Base-by-base conservation (phyloP, 768 basidiomycete genomes). In the Naganishia antarctica region DNA sequence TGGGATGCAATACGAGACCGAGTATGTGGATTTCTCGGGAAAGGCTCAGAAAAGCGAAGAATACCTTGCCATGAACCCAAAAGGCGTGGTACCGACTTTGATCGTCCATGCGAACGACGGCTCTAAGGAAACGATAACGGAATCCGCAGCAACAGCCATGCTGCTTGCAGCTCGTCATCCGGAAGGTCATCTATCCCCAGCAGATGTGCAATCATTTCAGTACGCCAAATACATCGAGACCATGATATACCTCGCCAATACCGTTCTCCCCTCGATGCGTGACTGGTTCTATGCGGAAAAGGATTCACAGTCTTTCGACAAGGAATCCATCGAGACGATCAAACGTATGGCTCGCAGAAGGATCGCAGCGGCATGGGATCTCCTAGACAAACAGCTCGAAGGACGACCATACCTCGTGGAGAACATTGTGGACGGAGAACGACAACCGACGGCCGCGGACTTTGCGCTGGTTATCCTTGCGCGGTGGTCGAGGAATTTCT, bases 281-380 rank as follows among this genome's bases (percentile, higher is more conserved):
- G 66, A 68, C 29, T 68, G 62, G 71, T 67, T 74, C 50, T 61
- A 49, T 40, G 64, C 29, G 15, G 57, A 23, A 18, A 43, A 31
- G 15, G 62, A 66, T 57, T 41, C 53, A 2, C 34, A 40, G 16
- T 57, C 53, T 5, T 1, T n/a, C 5, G 23, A 23, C 9, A 16
- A 9, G 12, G 5, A 13, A 0, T 7, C 11, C 2, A 25, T 57
- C n/a, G 37, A 31, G 18, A 26, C 53, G 32, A 57, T 57, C 34
- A n/a, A 57, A 21, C 18, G 23, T 8, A 57, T 57, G 53, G 53
- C 53, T 1, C 1, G 8, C 5, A 37, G 16, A 26, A 26, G 53
- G 21, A 57, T 57, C 8, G 11, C 28, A 2, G n/a, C 34, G 1
- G 53, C 53, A 4, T 57, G 53, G 53, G 53, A 57, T 57, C 32